phyloP scores from a whole-genome alignment of 1,139 yeast genomes.

The Torulaspora pretoriensis region DNA sequence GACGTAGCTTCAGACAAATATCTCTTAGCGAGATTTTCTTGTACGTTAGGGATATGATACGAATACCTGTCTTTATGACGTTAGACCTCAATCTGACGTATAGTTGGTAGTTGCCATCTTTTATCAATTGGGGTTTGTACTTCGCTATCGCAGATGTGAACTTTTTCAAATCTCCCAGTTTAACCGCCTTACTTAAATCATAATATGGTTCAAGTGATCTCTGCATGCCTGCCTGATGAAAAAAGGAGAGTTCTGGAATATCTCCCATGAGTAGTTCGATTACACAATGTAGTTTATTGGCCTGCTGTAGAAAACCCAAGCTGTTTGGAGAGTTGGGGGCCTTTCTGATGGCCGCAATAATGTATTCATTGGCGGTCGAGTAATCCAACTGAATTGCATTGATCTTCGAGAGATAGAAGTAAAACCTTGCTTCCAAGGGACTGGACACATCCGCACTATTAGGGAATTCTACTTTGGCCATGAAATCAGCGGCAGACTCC shows the following conservation, averaged over 20 bases:
- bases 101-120: slow-evolving; percentile 79
- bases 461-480: slow-evolving; percentile 87
- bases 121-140: slow-evolving; percentile 58
- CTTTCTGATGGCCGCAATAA: slow-evolving; percentile 89
- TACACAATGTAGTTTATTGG: slow-evolving; percentile 81
- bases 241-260: slow-evolving; percentile 85
- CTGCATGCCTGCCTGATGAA: slow-evolving; percentile 59
- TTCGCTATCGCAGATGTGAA: slow-evolving; percentile 71
- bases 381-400: slow-evolving; percentile 91
- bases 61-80: slow-evolving; percentile 95
- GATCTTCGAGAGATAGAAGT: slow-evolving; percentile 83
- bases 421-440: slow-evolving; percentile 87
- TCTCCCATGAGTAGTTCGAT: slow-evolving; percentile 96
- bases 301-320: slow-evolving; percentile 82
- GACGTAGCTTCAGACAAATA: slow-evolving; percentile 80
- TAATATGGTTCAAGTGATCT: slow-evolving; percentile 73
- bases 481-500: slow-evolving; percentile 82
- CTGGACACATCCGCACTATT: slow-evolving; percentile 56
- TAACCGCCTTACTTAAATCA: slow-evolving; percentile 85
- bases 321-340: slow-evolving; percentile 92
- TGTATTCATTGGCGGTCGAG: slow-evolving; percentile 83
- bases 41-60: slow-evolving; percentile 88
- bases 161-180: slow-evolving; percentile 80
- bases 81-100: slow-evolving; percentile 90
- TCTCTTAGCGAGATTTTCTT: slow-evolving; percentile 89